Percentiles rank a stretch among this genome's conserved stretches.
Evolutionary conservation across 768 basidiomycete genomes (phyloP).

Genomic region (Hygrophoropsis aurantiaca): DNA sequence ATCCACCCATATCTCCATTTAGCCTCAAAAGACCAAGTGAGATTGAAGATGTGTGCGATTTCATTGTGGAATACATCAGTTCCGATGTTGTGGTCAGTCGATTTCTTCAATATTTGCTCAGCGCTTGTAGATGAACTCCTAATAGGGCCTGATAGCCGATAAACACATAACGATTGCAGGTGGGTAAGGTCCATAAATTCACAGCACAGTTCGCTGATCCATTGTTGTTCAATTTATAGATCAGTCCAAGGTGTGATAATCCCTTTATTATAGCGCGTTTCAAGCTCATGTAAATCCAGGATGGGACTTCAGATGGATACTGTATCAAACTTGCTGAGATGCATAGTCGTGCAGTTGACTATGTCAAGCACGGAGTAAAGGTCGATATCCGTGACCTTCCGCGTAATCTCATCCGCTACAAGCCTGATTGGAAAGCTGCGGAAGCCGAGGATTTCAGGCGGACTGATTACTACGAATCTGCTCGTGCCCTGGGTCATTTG

Average conservation of each 20-base stretch:
- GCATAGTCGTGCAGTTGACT: constrained; percentile 70
- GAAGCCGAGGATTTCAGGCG: constrained; percentile 53
- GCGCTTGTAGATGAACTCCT: background rate
- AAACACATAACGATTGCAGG: constrained; percentile 72
- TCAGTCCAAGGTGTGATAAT: constrained; percentile 58
- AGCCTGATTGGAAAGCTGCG: constrained; percentile 77
- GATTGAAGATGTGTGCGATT: constrained; percentile 74
- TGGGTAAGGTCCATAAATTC: constrained; percentile 27
- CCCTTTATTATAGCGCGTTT: background rate
- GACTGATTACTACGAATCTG: constrained; percentile 71
- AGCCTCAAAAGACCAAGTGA: constrained; percentile 48
- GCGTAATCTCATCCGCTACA: constrained; percentile 55
- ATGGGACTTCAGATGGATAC: constrained; percentile 56
- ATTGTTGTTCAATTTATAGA: constrained; percentile 38
- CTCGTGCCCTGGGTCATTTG: constrained; percentile 67
- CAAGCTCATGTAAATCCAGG: constrained; percentile 32
- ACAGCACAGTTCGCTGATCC: background rate
- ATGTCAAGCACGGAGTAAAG: constrained; percentile 73
- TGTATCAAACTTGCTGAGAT: constrained; percentile 62
- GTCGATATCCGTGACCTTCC: constrained; percentile 59
- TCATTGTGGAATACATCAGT: constrained; percentile 81
- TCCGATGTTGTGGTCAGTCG: constrained; percentile 71
- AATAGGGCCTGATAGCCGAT: constrained; percentile 67
- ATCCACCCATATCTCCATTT: constrained; percentile 38
- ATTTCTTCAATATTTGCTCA: background rate